Evolutionary conservation across 1,284 basidiomycete species (phyloP), one percentile per base, ranked within the genome.

Genomic region (Porodaedalea pini): DNA sequence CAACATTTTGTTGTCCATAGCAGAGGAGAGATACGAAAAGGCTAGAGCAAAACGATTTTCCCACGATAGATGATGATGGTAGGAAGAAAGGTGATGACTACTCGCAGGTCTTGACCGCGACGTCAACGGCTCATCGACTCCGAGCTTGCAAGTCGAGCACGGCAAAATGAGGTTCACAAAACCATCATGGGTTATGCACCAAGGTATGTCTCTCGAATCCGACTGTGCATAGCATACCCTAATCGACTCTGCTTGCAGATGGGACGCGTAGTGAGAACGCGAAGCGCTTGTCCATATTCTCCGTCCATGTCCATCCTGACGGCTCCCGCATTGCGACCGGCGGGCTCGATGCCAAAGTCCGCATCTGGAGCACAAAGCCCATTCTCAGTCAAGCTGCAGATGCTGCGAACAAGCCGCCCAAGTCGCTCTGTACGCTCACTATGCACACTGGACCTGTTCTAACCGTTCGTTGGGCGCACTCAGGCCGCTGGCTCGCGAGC

Each of bases 401-500:
- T 62, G 72, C 75, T n/a, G 85, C 86, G 13, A 85, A 86, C 37
- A 81, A 80, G 50, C 88, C 91, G 29, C 92, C 92, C 39, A 94
- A 94, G 69, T 84, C 91, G 17, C 77, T 99, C 21, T 94, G 90
- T 66, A 98, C 95, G 0, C 81, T 99, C 55, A 85, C 90, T 0
- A 91, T 94, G 80, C 97, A 99, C 69, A 93, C 92, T 0, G 96
- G 96, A 0, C 92, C 94, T 0, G 96, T 99, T 1, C 77, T 99
- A 23, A 87, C 89, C 15, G 90, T 98, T n/a, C 76, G 96, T 57
- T 99, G 96, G 96, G 93, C 94, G 10, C 87, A 96, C 70, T 92
- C 90, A 13, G 97, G 96, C 4, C 75, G 89, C 51, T 98, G 91
- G 85, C 78, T 99, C 7, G 97, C 97, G 1, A 96, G 92, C 66